Conservation (phyloP, 192 early-diverging fungal genomes). For the Phlyctochytrium planicorne region DNA sequence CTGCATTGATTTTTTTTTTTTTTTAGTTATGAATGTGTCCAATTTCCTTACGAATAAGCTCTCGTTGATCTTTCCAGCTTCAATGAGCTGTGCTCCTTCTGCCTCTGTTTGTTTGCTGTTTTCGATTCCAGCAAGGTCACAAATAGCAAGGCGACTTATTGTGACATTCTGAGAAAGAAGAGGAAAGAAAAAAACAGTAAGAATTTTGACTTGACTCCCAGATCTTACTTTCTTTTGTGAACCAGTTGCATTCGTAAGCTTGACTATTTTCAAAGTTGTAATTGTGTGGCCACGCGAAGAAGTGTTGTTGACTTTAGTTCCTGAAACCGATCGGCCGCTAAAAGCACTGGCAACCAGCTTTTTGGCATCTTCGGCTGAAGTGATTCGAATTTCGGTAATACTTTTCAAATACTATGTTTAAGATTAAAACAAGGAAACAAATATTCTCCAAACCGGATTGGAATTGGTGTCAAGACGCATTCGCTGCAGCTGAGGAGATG, state of each 20-base stretch:
- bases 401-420: neutral
- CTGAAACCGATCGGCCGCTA: neutral
- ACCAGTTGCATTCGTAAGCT: too few relatives aligned
- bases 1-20: neutral
- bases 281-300: neutral
- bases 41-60: constrained; percentile 2
- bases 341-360: neutral
- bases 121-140: constrained; percentile 2
- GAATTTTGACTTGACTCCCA: too few relatives aligned
- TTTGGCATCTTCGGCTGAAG: neutral
- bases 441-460: constrained; percentile 1
- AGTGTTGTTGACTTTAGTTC: neutral
- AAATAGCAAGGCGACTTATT: neutral
- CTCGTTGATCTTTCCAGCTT: constrained; percentile 2
- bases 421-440: neutral
- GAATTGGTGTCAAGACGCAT: neutral
- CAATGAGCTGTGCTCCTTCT: neutral
- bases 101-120: neutral
- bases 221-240: too few relatives aligned
- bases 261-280: neutral
- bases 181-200: too few relatives aligned
- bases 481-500: neutral
- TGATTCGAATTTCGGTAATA: neutral
- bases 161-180: neutral
- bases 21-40: neutral